Conservation (phyloP, 768 basidiomycete species). For the Macrolepiota albuminosa region DNA sequence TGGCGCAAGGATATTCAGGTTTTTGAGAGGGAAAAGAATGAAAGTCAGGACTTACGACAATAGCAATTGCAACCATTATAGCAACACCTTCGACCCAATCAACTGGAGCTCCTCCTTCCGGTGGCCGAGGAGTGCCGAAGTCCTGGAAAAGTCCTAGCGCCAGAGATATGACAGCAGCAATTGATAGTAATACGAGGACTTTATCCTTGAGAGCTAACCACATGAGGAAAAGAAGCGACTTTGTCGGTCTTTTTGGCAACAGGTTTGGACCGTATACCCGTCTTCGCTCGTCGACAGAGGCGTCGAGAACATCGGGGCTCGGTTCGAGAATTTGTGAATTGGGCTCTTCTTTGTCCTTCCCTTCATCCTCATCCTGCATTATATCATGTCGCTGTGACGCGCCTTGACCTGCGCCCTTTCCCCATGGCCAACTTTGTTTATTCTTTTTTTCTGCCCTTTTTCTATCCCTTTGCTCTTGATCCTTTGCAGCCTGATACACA, state of each 20-base stretch:
- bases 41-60: constrained; percentile 49
- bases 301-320: constrained; percentile 22
- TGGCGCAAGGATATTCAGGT: constrained; percentile 9
- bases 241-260: constrained; percentile 64
- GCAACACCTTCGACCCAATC: constrained; percentile 97
- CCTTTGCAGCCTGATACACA: constrained; percentile 8
- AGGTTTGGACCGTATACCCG: constrained; percentile 74
- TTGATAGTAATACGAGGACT: constrained; percentile 82
- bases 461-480: constrained; percentile 9
- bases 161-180: constrained; percentile 90
- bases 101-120: constrained; percentile 62
- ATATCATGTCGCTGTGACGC: constrained; percentile 25
- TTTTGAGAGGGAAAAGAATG: neutral
- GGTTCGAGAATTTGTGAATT: constrained; percentile 34
- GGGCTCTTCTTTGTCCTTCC: constrained; percentile 26
- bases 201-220: constrained; percentile 88
- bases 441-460: constrained; percentile 14
- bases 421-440: constrained; percentile 10
- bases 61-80: constrained; percentile 69
- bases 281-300: constrained; percentile 54
- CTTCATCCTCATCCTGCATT: constrained; percentile 7
- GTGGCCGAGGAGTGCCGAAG: constrained; percentile 63
- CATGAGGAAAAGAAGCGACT: constrained; percentile 72
- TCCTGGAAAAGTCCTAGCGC: constrained; percentile 94
- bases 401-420: constrained; percentile 19